phyloP scores from a whole-genome alignment of 1,284 basidiomycete species.

The Rhizoctonia solani region DNA sequence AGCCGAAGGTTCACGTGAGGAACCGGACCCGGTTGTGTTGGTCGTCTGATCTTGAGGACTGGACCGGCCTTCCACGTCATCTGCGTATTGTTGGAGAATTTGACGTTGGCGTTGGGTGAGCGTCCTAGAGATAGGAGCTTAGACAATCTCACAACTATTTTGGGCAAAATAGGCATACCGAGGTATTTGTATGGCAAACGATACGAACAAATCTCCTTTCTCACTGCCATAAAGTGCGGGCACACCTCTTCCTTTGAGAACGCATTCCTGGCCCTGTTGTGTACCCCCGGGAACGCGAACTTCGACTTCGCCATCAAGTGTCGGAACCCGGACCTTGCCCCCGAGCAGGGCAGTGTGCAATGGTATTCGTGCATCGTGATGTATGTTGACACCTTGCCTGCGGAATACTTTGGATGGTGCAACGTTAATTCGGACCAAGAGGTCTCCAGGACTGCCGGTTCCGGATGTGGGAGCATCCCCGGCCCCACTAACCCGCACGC shows the following conservation, averaged over 20 bases:
- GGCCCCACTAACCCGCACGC: slow-evolving; percentile 78
- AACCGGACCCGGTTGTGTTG: slow-evolving; percentile 2
- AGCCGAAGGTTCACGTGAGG: slow-evolving; percentile 37
- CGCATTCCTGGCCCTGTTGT: slow-evolving; percentile 96
- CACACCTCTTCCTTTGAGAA: slow-evolving; percentile 88
- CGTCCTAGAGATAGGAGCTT: slow-evolving; percentile 55
- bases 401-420: slow-evolving; percentile 83
- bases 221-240: slow-evolving; percentile 66
- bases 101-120: slow-evolving; percentile 83
- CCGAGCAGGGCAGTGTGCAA: slow-evolving; percentile 91
- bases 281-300: slow-evolving; percentile 93
- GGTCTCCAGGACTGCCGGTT: slow-evolving; percentile 78
- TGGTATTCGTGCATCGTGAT: slow-evolving; percentile 90
- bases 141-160: neutral
- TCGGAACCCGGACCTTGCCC: slow-evolving; percentile 90
- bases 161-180: slow-evolving; percentile 60
- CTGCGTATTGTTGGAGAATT: slow-evolving; percentile 88
- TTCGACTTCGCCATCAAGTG: slow-evolving; percentile 94
- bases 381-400: slow-evolving; percentile 90
- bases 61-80: slow-evolving; percentile 79
- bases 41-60: slow-evolving; percentile 21
- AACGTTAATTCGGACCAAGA: slow-evolving; percentile 88
- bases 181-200: slow-evolving; percentile 87
- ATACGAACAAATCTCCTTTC: slow-evolving; percentile 89
- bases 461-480: slow-evolving; percentile 87